phyloP scores from a whole-genome alignment of 306 rosid genomes.

The Castanea mollissima region DNA sequence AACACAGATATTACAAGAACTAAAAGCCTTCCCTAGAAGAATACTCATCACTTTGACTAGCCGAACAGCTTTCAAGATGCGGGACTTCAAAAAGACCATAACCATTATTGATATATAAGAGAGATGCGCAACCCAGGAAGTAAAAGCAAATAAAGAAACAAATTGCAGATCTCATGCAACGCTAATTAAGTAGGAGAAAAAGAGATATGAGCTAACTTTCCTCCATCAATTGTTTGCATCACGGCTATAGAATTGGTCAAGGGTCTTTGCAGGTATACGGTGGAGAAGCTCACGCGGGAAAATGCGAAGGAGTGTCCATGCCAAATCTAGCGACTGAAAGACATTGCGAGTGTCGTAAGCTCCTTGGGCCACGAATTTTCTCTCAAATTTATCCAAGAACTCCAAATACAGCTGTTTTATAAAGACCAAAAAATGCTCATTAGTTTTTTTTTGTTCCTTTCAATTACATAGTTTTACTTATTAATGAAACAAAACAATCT shows the following conservation, averaged over 20 bases:
- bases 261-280: constrained; percentile 98
- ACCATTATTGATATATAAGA: constrained; percentile 45
- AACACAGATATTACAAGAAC: constrained; percentile 46
- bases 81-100: constrained; percentile 44
- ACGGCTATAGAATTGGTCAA: constrained; percentile 84
- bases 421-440: neutral
- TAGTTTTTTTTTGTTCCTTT: constrained; percentile 21
- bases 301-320: constrained; percentile 96
- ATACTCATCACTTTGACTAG: constrained; percentile 31
- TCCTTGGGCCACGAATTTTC: constrained; percentile 95
- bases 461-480: neutral
- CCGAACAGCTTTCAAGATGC: constrained; percentile 25
- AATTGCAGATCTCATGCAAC: constrained; percentile 33
- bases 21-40: constrained; percentile 39
- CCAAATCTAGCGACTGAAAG: constrained; percentile 97
- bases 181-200: constrained; percentile 37
- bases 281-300: constrained; percentile 99
- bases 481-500: neutral
- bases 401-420: constrained; percentile 82
- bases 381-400: constrained; percentile 99
- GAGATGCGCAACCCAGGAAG: constrained; percentile 24
- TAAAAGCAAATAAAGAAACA: constrained; percentile 40
- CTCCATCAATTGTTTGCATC: constrained; percentile 73
- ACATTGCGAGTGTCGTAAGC: constrained; percentile 97
- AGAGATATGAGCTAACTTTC: constrained; percentile 17